phyloP scores from a whole-genome alignment of 2,329 filamentous ascomycete species.

The Ceratocystis ficicola region DNA sequence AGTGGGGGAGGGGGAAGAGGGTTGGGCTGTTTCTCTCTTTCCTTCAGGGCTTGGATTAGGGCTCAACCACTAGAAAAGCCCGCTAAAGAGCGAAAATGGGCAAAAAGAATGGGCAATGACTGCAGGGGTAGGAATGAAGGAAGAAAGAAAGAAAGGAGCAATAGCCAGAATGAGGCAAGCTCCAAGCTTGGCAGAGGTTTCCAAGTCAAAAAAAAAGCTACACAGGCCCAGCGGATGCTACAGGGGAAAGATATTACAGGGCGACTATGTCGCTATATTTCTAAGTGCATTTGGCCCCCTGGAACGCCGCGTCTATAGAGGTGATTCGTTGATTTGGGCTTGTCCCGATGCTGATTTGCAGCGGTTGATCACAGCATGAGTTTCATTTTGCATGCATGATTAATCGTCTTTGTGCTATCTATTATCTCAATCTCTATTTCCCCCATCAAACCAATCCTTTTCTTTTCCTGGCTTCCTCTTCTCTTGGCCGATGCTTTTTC shows the following conservation, averaged over 20 bases:
- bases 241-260: too few relatives aligned
- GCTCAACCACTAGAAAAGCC: neutral
- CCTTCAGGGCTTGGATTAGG: slow-evolving; percentile 1
- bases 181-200: slow-evolving; percentile 5
- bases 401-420: neutral
- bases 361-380: neutral
- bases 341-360: neutral
- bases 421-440: neutral
- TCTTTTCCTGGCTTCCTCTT: neutral
- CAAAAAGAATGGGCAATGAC: neutral
- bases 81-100: neutral
- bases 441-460: neutral
- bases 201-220: too few relatives aligned
- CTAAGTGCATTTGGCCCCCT: neutral
- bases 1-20: neutral
- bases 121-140: neutral
- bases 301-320: neutral
- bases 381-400: neutral
- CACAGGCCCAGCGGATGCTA: too few relatives aligned
- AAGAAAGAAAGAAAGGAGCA: slow-evolving; percentile 8
- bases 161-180: slow-evolving; percentile 13
- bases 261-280: too few relatives aligned
- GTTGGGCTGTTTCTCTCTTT: neutral
- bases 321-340: neutral
- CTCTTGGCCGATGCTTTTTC: neutral